Conservation (phyloP, 1,284 basidiomycete genomes). For the Kalmanozyma brasiliensis region DNA sequence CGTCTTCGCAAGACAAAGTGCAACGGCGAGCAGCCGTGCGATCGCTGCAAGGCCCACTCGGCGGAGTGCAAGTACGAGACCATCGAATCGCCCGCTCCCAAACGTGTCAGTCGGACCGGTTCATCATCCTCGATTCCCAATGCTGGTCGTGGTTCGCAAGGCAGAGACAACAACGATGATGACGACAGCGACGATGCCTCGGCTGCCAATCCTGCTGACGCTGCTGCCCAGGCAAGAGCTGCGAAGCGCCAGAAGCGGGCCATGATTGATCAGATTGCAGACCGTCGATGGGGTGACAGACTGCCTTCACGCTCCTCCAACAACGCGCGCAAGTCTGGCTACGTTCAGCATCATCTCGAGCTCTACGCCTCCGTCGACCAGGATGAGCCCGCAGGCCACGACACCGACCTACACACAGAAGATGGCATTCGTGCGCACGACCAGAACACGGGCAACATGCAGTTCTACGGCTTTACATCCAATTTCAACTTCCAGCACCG, state of each 20-base stretch:
- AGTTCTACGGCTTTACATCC: slow-evolving; percentile 53
- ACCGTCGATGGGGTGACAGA: slow-evolving; percentile 36
- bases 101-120: slow-evolving; percentile 22
- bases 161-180: slow-evolving; percentile 14
- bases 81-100: slow-evolving; percentile 31
- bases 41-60: slow-evolving; percentile 46
- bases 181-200: slow-evolving; percentile 18
- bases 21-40: slow-evolving; percentile 49
- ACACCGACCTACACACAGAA: slow-evolving; percentile 36
- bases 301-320: slow-evolving; percentile 18
- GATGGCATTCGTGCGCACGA: slow-evolving; percentile 52
- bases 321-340: slow-evolving; percentile 31
- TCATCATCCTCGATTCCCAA: slow-evolving; percentile 19
- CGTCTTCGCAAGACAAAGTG: slow-evolving; percentile 48
- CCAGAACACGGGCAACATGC: slow-evolving; percentile 47
- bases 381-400: slow-evolving; percentile 28
- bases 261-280: slow-evolving; percentile 49
- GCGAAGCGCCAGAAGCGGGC: slow-evolving; percentile 35
- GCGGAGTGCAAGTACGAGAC: slow-evolving; percentile 49
- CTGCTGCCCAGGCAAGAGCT: slow-evolving; percentile 22
- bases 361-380: slow-evolving; percentile 45
- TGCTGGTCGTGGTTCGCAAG: slow-evolving; percentile 11
- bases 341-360: slow-evolving; percentile 36
- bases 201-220: slow-evolving; percentile 6
- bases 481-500: slow-evolving; percentile 53